Base-by-base conservation (phyloP, 192 early-diverging fungal genomes). In the Coemansia sp. region DNA sequence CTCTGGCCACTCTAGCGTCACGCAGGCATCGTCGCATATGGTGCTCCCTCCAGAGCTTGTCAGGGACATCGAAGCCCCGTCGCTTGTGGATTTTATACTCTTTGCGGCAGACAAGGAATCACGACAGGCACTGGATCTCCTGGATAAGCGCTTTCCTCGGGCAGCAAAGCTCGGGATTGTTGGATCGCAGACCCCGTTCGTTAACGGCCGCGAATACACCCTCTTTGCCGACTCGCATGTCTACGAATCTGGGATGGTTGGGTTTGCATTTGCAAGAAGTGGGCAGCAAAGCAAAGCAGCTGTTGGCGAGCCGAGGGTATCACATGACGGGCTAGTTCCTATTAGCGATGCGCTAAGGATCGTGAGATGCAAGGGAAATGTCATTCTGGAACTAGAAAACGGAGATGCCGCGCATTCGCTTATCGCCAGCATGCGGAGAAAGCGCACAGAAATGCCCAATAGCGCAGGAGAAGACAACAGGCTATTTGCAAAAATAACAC, bases 331-430 rank as follows among this genome's bases (percentile, higher is more conserved):
- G 9, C n/a, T 71, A 10, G 55, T 58, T 53, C 38, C 68, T 9
- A 59, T 78, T 13, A 73, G 70, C 64, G 62, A 65, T n/a, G 61
- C 42, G 41, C 52, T 72, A 22, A 29, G 61, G 50, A 75, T 81
- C 52, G 48, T 42, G 29, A 50, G 73, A 10, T 65, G 67, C 53
- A 70, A 76, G 61, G 79, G 79, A 5, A 81, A 81, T 45, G 79
- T 81, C n/a, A 58, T 81, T 17, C 42, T 81, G 60, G 79, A 81
- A 14, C 54, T 81, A 2, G 79, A 81, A 35, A 38, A 69, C 11
- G 73, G 70, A 3, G 63, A 53, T 20, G 63, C 63, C 0, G 67
- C 65, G 0, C 66, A 61, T 25, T 52, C 49, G 50, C 61, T 81
- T n/a, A 69, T 81, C 34, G 66, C 73, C 8, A 36, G 41, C 32